phyloP scores from a whole-genome alignment of 108 stramenopile species.

The Chaetoceros muelleri region DNA sequence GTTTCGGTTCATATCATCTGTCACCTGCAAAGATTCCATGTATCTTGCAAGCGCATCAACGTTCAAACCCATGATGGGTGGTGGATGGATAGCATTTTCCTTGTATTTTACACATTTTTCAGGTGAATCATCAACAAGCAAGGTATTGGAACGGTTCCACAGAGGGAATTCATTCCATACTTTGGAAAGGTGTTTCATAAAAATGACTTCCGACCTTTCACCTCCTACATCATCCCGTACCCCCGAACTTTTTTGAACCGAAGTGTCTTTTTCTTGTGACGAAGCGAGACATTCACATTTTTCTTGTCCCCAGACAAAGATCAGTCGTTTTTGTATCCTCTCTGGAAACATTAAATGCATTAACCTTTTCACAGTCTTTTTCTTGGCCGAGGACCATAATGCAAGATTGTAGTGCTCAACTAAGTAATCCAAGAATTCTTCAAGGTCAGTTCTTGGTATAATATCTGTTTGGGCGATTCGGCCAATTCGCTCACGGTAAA shows the following conservation, averaged over 20 bases:
- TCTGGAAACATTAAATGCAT: conserved; percentile 36
- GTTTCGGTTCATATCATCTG: too few relatives aligned
- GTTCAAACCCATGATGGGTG: conserved; percentile 48
- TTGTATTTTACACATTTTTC: conserved; percentile 46
- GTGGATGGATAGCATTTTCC: conserved; percentile 62
- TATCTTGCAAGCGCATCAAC: too few relatives aligned
- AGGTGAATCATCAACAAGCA: conserved; percentile 73
- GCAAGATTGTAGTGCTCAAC: conserved; percentile 51
- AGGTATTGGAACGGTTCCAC: conserved; percentile 65
- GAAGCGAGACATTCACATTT: conserved; percentile 13
- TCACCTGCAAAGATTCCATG: too few relatives aligned
- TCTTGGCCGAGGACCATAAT: conserved; percentile 73
- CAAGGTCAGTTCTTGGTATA: conserved; percentile 46
- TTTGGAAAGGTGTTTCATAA: conserved; percentile 51
- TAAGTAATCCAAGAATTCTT: conserved; percentile 29
- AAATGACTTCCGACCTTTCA: conserved; percentile 18
- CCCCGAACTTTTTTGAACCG: not conserved
- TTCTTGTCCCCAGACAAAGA: conserved; percentile 71
- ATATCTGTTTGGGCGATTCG: conserved; percentile 49
- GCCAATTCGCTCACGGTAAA: conserved; percentile 27
- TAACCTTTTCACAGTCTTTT: conserved; percentile 47
- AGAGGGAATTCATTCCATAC: conserved; percentile 61
- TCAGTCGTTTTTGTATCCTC: conserved; percentile 26
- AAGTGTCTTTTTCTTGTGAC: not conserved
- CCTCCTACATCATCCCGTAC: not conserved